These are phyloP conservation scores for Dryas octopetala DNA, from an alignment of 306 rosid species.

Conservation along the genomic window DNA sequence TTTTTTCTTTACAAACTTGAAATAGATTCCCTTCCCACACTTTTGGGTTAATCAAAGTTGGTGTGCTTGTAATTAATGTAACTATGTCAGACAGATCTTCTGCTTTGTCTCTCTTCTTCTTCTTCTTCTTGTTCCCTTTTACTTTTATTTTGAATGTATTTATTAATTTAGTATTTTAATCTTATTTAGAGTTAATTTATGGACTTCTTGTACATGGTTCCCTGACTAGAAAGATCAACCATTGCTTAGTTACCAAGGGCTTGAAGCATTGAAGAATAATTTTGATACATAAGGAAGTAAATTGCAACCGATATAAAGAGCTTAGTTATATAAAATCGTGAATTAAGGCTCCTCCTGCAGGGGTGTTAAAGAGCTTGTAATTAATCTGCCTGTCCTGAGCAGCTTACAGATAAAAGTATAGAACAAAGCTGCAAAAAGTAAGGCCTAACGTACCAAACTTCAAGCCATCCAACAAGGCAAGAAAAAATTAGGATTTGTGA, in stretches of 20 bases:
- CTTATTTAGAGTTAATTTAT: not conserved
- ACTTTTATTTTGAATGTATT: not conserved
- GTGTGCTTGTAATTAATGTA: not conserved
- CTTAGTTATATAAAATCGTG: too few relatives aligned
- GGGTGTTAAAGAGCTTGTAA: too few relatives aligned
- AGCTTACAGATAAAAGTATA: too few relatives aligned
- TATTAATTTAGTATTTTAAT: not conserved
- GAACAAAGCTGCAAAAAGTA: too few relatives aligned
- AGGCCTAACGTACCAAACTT: too few relatives aligned
- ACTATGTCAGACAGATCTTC: not conserved
- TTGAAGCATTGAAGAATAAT: not conserved
- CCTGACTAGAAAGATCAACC: not conserved
- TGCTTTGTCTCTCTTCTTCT: not conserved
- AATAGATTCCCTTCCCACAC: slow-evolving; percentile 2
- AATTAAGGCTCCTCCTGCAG: too few relatives aligned
- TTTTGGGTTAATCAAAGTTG: slow-evolving; percentile 6
- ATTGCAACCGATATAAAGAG: not conserved
- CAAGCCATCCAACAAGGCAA: too few relatives aligned
- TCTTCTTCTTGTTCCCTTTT: not conserved
- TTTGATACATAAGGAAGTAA: not conserved
- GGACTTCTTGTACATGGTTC: not conserved
- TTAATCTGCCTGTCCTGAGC: too few relatives aligned
- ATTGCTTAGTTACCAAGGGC: too few relatives aligned
- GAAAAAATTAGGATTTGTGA: too few relatives aligned
- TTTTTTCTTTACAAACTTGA: not conserved